Base-by-base conservation (phyloP, 306 rosid genomes). In the Carpinus viminea region DNA sequence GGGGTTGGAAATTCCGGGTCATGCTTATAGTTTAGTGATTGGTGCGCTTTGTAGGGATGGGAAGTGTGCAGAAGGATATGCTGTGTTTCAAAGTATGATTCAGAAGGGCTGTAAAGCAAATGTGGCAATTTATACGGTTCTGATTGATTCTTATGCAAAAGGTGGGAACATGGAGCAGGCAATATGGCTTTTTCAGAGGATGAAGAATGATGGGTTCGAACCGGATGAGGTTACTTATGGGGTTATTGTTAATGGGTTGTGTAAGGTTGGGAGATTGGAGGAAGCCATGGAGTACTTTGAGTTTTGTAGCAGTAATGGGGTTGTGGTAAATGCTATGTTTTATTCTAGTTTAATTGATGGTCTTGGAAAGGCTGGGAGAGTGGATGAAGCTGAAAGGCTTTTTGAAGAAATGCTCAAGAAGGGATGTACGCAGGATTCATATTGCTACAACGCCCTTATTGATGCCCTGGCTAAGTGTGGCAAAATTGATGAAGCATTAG, bases 321-420 rank as follows among this genome's bases (percentile, higher is more conserved):
- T 90, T 56, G 61, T 80, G 17, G 77, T 88, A 64, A 91, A 91
- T 79, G 91, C 97, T 0, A 84, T 91, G 87, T 84, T 93, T 66
- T 93, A 93, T 81, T 88, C 96, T 51, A 91, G 98, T 81, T 21
- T 91, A 73, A 90, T 95, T 57, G 96, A 91, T 78, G 96, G 96
- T 61, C 89, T 95, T 78, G 98, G 98, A 47, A 95, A 91, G 88
- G 96, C 90, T 0, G 96, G 94, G 81, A 93, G 89, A 75, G 85
- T 90, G 24, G 88, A 83, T 57, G 97, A 95, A 77, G 99, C 99
- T 10, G 90, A 86, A 84, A 86, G 36, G 78, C 76, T 93, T 53
- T 91, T 95, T 61, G 93, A 90, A 81, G 93, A 87, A 77, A 93
- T 95, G 97, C 82, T 36, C 0, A 76, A 36, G 60, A 86, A 88